Evolutionary conservation across 352 stramenopile species (phyloP).

Genomic region (Globisporangium carolinianum): DNA sequence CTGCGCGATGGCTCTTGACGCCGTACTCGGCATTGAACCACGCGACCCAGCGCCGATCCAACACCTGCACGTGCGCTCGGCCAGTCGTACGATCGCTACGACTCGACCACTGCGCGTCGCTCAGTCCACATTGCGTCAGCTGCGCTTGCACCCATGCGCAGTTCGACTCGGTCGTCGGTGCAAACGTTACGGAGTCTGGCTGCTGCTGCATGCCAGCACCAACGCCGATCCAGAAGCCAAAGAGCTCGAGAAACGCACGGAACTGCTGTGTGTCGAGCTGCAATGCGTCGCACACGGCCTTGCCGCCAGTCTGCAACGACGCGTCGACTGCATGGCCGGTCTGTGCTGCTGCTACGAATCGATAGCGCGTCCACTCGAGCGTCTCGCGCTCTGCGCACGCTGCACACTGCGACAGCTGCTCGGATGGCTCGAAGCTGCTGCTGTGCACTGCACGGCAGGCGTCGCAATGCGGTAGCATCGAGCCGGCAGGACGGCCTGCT

Average conservation of each 20-base stretch:
- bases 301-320: not conserved
- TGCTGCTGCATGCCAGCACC: not conserved
- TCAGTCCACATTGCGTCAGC: constrained; percentile 6
- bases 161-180: constrained; percentile 2
- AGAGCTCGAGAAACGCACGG: constrained; percentile 6
- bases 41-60: constrained; percentile 7
- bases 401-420: constrained; percentile 4
- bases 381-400: constrained; percentile 3
- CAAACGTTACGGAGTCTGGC: constrained; percentile 4
- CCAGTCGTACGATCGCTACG: not conserved
- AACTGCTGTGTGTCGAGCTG: constrained; percentile 9
- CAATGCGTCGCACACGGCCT: constrained; percentile 1
- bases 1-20: constrained; percentile 1
- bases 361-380: constrained; percentile 8
- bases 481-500: constrained; percentile 5
- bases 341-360: constrained; percentile 8
- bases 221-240: constrained; percentile 7
- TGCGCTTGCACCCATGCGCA: constrained; percentile 7
- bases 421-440: not conserved
- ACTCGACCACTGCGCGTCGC: constrained; percentile 7
- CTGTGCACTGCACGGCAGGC: constrained; percentile 4
- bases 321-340: constrained; percentile 5
- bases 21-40: constrained; percentile 9
- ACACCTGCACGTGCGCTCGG: constrained; percentile 2
- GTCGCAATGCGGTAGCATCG: constrained; percentile 8